A percentile compares a stretch with the other conserved stretches of the same genome.
These are phyloP conservation scores for Tetrapyrgos nigripes DNA, from an alignment of 1,284 basidiomycete species.

Conservation along the genomic window DNA sequence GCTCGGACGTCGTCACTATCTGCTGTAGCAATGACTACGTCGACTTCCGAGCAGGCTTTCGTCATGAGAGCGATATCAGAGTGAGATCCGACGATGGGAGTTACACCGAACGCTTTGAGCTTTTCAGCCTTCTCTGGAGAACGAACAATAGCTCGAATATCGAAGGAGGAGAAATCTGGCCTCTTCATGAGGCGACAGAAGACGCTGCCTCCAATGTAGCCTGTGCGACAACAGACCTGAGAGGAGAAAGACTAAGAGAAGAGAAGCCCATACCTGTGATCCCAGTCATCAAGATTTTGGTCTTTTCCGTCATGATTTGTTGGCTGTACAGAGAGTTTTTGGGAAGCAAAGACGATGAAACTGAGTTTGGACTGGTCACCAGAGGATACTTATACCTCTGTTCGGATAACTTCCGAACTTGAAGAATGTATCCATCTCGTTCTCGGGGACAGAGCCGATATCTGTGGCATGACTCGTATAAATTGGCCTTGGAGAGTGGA, in stretches of 20 bases:
- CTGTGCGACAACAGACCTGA: conserved; percentile 25
- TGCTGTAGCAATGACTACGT: conserved; percentile 45
- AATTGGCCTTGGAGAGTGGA: too few species aligned
- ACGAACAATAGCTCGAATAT: conserved; percentile 47
- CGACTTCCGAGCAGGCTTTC: conserved; percentile 36
- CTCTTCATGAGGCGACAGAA: conserved; percentile 44
- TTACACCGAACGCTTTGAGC: conserved; percentile 31
- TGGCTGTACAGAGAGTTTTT: too few species aligned
- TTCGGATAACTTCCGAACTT: too few species aligned
- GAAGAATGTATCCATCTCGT: too few species aligned
- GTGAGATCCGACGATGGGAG: conserved; percentile 39
- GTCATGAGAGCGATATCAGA: conserved; percentile 38
- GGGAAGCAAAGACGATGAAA: too few species aligned
- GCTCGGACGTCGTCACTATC: conserved; percentile 49
- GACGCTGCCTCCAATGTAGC: conserved; percentile 54
- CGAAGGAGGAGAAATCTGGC: conserved; percentile 34
- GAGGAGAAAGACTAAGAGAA: not conserved
- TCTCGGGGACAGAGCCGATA: too few species aligned
- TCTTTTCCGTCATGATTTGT: too few species aligned
- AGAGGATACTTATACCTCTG: too few species aligned
- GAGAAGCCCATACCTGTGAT: conserved; percentile 7
- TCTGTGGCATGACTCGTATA: too few species aligned
- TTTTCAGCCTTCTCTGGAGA: conserved; percentile 39
- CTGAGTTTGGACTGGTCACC: too few species aligned
- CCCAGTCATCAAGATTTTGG: conserved; percentile 4